Base-by-base conservation (phyloP, 257 asterid genomes). In the Lavandula angustifolia region DNA sequence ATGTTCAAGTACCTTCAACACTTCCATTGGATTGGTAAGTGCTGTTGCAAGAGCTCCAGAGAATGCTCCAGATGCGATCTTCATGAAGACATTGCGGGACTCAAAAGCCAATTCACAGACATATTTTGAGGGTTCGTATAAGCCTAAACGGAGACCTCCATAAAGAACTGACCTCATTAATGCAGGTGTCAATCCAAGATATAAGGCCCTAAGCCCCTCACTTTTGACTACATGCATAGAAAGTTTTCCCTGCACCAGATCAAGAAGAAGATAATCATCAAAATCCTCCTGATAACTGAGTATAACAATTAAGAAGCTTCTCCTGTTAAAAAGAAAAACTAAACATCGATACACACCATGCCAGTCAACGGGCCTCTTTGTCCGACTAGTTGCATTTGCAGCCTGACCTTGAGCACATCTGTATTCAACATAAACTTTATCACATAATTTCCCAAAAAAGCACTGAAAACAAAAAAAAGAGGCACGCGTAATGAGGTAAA, bases 101-200 rank as follows among this genome's bases (percentile, higher is more conserved):
- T 90, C 97, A 85, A 89, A 92, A 89, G 96, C 95, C 92, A 85
- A 67, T 78, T 83, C 90, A 80, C 92, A 85, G 62, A 85, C 91
- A 85, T 89, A 81, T 85, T 92, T 92, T 64, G 99, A 84, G 60
- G 99, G 99, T 81, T 85, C 90, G 81, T 92, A 92, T 79, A 92
- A 89, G 76, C 99, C 96, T 89, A 92, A 84, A 81, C 99, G 97
- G 78, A 92, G 99, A 84, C 99, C 99, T 72, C 99, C 99, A 69
- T 92, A 92, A 78, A 92, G 85, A 89, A 92, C 94, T 92, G 99
- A 92, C 99, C 99, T 92, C 71, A 73, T 89, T 82, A 92, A 72
- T 60, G 97, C 89, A 68, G 99, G 97, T 46, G 90, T 77, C 74
- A 89, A 66, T 73, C 99, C 99, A 76, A 84, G 73, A 76, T 92